Conservation (phyloP, 108 stramenopile species). For the Cyclotella cryptica region DNA sequence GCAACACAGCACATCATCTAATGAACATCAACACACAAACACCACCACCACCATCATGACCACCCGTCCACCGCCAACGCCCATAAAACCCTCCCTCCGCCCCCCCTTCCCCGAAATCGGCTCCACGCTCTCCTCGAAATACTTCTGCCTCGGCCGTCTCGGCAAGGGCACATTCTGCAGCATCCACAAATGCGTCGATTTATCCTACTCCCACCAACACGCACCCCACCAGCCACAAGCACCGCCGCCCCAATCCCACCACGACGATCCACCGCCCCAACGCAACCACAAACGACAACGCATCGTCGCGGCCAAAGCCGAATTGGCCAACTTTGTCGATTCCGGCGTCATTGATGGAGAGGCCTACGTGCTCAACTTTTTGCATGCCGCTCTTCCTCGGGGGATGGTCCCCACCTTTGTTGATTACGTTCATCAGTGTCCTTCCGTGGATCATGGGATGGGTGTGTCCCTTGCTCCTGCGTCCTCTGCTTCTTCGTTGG, state of each 20-base stretch:
- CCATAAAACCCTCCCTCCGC: slow-evolving; percentile 13
- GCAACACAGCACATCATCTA: no score
- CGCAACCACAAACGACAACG: slow-evolving; percentile 21
- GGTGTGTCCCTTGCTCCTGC: no score
- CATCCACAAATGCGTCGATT: slow-evolving; percentile 85
- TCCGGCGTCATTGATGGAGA: slow-evolving; percentile 86
- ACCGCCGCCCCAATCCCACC: slow-evolving; percentile 10
- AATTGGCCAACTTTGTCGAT: slow-evolving; percentile 75
- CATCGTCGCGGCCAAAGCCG: slow-evolving; percentile 86
- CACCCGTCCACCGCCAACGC: no score
- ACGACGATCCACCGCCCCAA: background rate
- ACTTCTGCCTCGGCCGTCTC: slow-evolving; percentile 77
- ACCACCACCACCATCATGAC: no score
- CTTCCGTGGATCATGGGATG: background rate
- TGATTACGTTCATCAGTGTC: slow-evolving; percentile 60
- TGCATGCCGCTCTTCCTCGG: slow-evolving; percentile 53
- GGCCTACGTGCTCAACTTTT: slow-evolving; percentile 74
- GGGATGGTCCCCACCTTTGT: slow-evolving; percentile 77
- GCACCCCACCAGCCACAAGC: background rate
- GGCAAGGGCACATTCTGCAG: slow-evolving; percentile 89
- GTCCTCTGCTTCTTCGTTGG: no score
- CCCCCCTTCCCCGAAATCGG: slow-evolving; percentile 74
- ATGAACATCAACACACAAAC: no score
- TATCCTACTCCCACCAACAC: slow-evolving; percentile 55
- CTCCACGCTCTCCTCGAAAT: slow-evolving; percentile 45